A percentile compares a stretch with the other conserved stretches of the same genome.
Evolutionary conservation across 441 rosid species (phyloP).

Genomic region (Melastoma candidum): DNA sequence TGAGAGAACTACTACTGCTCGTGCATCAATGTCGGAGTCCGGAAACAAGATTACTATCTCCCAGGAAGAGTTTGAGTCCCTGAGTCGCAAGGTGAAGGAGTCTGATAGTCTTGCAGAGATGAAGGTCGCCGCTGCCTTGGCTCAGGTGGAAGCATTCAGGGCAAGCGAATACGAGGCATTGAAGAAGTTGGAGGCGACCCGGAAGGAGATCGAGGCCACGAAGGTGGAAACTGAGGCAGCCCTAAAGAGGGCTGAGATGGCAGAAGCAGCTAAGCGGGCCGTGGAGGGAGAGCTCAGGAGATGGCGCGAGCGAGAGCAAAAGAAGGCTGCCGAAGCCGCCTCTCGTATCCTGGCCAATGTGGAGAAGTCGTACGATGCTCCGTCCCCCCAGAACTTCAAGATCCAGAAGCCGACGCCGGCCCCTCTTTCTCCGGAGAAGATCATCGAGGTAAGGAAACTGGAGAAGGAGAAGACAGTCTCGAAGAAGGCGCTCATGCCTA

Average conservation of each 20-base stretch:
- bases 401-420: conserved; percentile 33
- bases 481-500: conserved; percentile 62
- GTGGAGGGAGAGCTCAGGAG: conserved; percentile 89
- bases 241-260: conserved; percentile 82
- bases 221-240: conserved; percentile 59
- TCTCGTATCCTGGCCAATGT: conserved; percentile 67
- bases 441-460: conserved; percentile 30
- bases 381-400: conserved; percentile 55
- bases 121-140: conserved; percentile 93
- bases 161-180: conserved; percentile 84
- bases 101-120: conserved; percentile 70
- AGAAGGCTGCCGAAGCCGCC: conserved; percentile 78
- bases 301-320: conserved; percentile 83
- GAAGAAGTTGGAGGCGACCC: conserved; percentile 54
- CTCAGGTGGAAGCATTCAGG: conserved; percentile 88
- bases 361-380: conserved; percentile 31
- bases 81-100: conserved; percentile 73
- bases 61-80: conserved; percentile 64
- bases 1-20: conserved; percentile 63
- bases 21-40: conserved; percentile 63
- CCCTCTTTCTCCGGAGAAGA: conserved; percentile 23
- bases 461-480: conserved; percentile 54
- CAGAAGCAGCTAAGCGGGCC: conserved; percentile 87
- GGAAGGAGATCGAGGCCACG: conserved; percentile 71
- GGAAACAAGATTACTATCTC: conserved; percentile 74